Base-by-base conservation (phyloP, 1,284 basidiomycete genomes). In the Bondarzewia mesenterica region DNA sequence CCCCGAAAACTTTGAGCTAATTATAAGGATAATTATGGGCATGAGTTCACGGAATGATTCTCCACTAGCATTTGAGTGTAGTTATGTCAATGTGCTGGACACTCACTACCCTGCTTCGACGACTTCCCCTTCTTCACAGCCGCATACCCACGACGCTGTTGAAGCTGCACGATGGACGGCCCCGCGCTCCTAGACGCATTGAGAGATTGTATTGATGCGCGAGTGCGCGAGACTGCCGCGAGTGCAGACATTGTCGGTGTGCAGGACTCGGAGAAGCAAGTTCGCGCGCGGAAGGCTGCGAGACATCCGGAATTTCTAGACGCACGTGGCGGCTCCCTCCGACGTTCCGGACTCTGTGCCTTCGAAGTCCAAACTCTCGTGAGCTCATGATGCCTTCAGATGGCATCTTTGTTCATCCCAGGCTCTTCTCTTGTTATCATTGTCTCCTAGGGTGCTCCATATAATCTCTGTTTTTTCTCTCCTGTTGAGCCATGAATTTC, bases 131-230 rank as follows among this genome's bases (percentile, higher is more conserved):
- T 54, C 21, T 37, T 14, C 7, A 41, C 2, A 6, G 22, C 45
- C n/a, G 53, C 53, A 42, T 54, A 54, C 22, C 23, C 41, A 16
- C 53, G 53, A 4, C 35, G 22, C 29, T 54, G 47, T 15, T 42
- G 39, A 4, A 22, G 32, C 10, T 40, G 21, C 15, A 21, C 10
- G n/a, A 49, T 14, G 5, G 41, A 49, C 7, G 44, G 22, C 1
- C 49, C 49, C 7, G n/a, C 47, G n/a, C 35, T 20, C 10, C 36
- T 20, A 7, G 53, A 42, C 7, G 44, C 14, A 29, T 41, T 42
- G 1, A 32, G 8, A n/a, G n/a, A 7, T 21, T 23, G 18, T 7
- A 49, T 32, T 16, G 46, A 48, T 3, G 22, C 46, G 16, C 46
- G 29, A 23, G 49, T 25, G 40, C 44, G 41, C n/a, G 47, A 16